These are phyloP conservation scores for Papiliotrema fonsecae DNA, from an alignment of 1,284 basidiomycete genomes.

Conservation along the genomic window DNA sequence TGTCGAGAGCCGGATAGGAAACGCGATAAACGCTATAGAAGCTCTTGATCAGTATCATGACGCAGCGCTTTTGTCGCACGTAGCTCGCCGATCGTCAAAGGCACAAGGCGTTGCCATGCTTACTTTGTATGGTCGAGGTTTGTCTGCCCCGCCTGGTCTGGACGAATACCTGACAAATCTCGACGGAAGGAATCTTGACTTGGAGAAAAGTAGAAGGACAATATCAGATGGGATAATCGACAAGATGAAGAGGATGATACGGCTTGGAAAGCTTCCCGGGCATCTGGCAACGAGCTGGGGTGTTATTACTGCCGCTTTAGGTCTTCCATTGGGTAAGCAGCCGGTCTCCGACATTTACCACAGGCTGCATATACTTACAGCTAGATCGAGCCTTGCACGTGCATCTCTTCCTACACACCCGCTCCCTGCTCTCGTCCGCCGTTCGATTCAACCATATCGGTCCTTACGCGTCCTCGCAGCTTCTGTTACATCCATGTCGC, in stretches of 20 bases:
- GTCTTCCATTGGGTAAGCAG: conserved; percentile 62
- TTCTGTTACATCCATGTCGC: conserved; percentile 68
- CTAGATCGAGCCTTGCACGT: conserved; percentile 61
- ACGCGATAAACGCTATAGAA: conserved; percentile 49
- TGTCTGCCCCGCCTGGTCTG: conserved; percentile 55
- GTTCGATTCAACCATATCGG: conserved; percentile 88
- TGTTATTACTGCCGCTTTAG: conserved; percentile 70
- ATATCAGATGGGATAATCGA: conserved; percentile 53
- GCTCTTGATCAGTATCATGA: conserved; percentile 75
- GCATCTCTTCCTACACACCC: conserved; percentile 87
- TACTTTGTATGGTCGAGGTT: conserved; percentile 77
- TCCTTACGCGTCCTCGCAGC: conserved; percentile 85
- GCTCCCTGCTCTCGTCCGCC: conserved; percentile 81
- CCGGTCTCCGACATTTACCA: neutral
- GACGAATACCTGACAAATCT: neutral
- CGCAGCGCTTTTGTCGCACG: conserved; percentile 80
- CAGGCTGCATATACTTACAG: neutral
- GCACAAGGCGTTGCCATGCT: conserved; percentile 91
- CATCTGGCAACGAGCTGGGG: conserved; percentile 91
- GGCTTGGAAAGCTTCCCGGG: conserved; percentile 63
- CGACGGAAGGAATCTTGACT: conserved; percentile 11
- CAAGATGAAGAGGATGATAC: conserved; percentile 61
- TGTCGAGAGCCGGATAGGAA: conserved; percentile 3
- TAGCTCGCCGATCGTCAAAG: conserved; percentile 77
- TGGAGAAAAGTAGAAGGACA: conserved; percentile 23